phyloP scores from a whole-genome alignment of 2,329 filamentous ascomycete species.

The Emydomyces testavorans region DNA sequence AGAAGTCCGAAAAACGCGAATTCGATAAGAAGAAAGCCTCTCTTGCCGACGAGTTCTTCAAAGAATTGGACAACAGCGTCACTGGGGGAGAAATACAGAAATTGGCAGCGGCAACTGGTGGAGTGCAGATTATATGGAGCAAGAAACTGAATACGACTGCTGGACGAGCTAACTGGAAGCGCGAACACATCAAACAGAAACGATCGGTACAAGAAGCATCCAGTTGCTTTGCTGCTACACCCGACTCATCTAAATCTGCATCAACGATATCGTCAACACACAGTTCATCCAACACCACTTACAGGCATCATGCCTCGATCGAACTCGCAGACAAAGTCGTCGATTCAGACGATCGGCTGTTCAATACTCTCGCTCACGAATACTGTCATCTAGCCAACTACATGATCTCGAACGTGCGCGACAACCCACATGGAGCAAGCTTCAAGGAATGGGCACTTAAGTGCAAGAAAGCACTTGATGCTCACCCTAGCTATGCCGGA shows the following conservation, averaged over 20 bases:
- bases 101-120: conserved; percentile 43
- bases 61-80: conserved; percentile 44
- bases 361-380: conserved; percentile 91
- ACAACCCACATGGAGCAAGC: conserved; percentile 68
- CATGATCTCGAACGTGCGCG: conserved; percentile 65
- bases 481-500: conserved; percentile 48
- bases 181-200: conserved; percentile 34
- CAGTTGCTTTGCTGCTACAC: conserved; percentile 2
- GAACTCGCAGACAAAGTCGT: conserved; percentile 86
- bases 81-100: conserved; percentile 38
- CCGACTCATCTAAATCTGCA: conserved; percentile 14
- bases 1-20: conserved; percentile 35
- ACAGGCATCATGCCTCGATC: conserved; percentile 57
- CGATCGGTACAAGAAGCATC: conserved; percentile 9
- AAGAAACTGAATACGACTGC: conserved; percentile 53
- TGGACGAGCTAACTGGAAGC: conserved; percentile 58
- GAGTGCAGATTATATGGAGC: conserved; percentile 50
- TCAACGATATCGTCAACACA: background rate
- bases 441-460: conserved; percentile 60
- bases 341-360: conserved; percentile 59
- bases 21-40: conserved; percentile 45
- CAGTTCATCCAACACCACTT: background rate
- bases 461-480: conserved; percentile 28
- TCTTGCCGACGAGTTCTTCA: conserved; percentile 45
- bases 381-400: conserved; percentile 92